A percentile compares a stretch with the other conserved stretches of the same genome.
Evolutionary conservation across 176 grass and related monocot genomes (phyloP).

Genomic region (Raddia guianensis): DNA sequence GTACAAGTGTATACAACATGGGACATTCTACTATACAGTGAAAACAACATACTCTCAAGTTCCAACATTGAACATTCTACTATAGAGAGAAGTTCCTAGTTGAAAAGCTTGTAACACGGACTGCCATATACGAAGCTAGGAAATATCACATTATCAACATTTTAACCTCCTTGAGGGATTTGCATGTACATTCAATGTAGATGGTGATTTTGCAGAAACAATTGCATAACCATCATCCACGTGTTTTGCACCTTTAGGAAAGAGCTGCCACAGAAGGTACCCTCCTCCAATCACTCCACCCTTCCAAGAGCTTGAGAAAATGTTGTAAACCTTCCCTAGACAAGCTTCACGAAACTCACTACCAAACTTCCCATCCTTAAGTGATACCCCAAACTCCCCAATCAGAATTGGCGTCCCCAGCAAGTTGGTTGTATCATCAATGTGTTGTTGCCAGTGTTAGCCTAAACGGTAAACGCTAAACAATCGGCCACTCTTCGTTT

Average conservation of each 20-base stretch:
- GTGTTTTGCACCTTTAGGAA: slow-evolving; percentile 73
- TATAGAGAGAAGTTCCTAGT: background rate
- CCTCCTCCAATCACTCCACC: slow-evolving; percentile 65
- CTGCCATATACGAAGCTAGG: background rate
- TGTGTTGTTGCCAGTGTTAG: slow-evolving; percentile 76
- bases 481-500: too few species aligned
- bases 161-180: slow-evolving; percentile 52
- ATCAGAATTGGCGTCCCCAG: slow-evolving; percentile 76
- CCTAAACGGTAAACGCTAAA: too few species aligned
- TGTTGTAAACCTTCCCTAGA: slow-evolving; percentile 62
- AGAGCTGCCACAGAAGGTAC: slow-evolving; percentile 86
- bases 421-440: slow-evolving; percentile 64
- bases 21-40: background rate
- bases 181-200: slow-evolving; percentile 49
- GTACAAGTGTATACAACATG: background rate
- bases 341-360: slow-evolving; percentile 60
- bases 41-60: background rate
- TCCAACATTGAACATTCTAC: background rate
- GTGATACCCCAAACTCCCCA: slow-evolving; percentile 77
- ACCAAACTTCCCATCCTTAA: slow-evolving; percentile 66
- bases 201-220: slow-evolving; percentile 60
- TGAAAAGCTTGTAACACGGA: slow-evolving; percentile 18
- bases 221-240: slow-evolving; percentile 92
- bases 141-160: slow-evolving; percentile 27
- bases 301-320: slow-evolving; percentile 55